Evolutionary conservation across 345 rosid species (phyloP), one percentile per base, ranked within the genome.

Genomic region (Gossypium longicalyx): DNA sequence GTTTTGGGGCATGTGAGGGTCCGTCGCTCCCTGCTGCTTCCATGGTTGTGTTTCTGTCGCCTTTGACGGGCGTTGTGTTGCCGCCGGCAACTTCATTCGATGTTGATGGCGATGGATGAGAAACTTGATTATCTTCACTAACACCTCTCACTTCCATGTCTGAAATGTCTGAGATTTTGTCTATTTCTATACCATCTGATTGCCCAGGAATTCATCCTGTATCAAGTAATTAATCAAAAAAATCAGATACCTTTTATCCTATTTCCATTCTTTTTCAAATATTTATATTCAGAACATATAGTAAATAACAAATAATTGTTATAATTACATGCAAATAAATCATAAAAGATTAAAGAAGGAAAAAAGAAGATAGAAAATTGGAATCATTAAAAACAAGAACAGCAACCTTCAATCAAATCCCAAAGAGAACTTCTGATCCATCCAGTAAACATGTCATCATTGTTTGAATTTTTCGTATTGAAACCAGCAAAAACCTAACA

Each of bases 21-120:
- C 71, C 12, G 25, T 78, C 87, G 15, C 41, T 34, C 41, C 74
- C 41, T 0, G 82, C 53, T 76, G 85, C 83, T 41, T 89, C 90
- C 92, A 84, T 87, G 67, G 78, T 77, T 89, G 95, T 54, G 79
- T 77, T 19, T 9, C 27, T 2, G 20, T 48, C 54, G 43, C 43
- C 8, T 7, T 62, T 34, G 41, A 34, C 23, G 13, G 83, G 75
- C 78, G 27, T 59, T 3, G 59, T 43, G 71, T 77, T 20, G 8
- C 13, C 52, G 29, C n/a, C 69, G 13, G 65, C 82, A 57, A 45
- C 12, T 45, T 9, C 49, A 45, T 45, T 45, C 49, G 41, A 5
- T 5, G 41, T 34, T 34, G 41, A 34, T 9, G 73, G 54, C 0
- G 84, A 76, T 62, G 59, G 70, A 13, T 12, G 45, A 38, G 74